Evolutionary conservation across 2,329 filamentous ascomycete genomes (phyloP).

Genomic region (Paecilomyces niveus): DNA sequence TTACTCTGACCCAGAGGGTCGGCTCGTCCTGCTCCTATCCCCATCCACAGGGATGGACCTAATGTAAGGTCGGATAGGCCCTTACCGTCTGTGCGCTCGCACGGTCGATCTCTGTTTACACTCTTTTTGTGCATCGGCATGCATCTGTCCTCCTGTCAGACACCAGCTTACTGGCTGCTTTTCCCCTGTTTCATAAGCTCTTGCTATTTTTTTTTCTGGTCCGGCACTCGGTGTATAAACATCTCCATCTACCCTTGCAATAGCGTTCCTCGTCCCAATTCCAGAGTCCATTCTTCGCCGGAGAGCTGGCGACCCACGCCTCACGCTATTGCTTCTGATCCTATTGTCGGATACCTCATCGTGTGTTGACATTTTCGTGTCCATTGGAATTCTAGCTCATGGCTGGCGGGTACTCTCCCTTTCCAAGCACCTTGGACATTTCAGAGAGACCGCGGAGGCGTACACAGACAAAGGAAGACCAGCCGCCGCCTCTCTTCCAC

Average conservation of each 20-base stretch:
- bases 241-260: slow-evolving; percentile 10
- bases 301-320: not conserved
- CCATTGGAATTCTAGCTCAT: slow-evolving; percentile 22
- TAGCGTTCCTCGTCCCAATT: not conserved
- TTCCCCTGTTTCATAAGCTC: slow-evolving; percentile 2
- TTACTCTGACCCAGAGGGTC: slow-evolving; percentile 22
- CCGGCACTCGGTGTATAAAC: slow-evolving; percentile 26
- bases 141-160: slow-evolving; percentile 22
- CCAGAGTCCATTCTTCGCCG: not conserved
- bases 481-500: slow-evolving; percentile 12
- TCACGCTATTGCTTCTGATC: not conserved
- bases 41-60: slow-evolving; percentile 28
- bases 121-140: slow-evolving; percentile 27
- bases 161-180: slow-evolving; percentile 15
- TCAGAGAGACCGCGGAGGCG: slow-evolving; percentile 22
- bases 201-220: slow-evolving; percentile 3
- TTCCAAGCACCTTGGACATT: slow-evolving; percentile 27
- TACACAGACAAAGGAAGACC: slow-evolving; percentile 23
- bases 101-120: slow-evolving; percentile 30
- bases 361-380: not conserved
- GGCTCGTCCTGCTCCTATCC: slow-evolving; percentile 18
- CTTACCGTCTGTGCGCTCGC: slow-evolving; percentile 24
- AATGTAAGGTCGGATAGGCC: slow-evolving; percentile 34
- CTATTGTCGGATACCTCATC: not conserved
- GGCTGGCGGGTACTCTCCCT: slow-evolving; percentile 27